Percentiles rank a stretch among this genome's conserved stretches.
phyloP scores from a whole-genome alignment of 202 grass and related monocot species.

The Setaria viridis region DNA sequence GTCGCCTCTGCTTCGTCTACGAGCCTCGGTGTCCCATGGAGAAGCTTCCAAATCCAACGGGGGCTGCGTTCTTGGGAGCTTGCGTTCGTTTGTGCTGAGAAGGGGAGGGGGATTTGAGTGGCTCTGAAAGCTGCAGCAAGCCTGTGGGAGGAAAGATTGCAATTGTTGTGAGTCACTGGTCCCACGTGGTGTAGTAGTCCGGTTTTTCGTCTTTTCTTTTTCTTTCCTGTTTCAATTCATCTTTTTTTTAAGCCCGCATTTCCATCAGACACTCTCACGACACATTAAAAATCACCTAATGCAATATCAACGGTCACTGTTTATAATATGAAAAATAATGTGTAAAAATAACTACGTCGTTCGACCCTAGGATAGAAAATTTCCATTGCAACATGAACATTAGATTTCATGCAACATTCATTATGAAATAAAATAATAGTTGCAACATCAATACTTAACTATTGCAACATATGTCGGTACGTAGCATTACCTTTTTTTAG shows the following conservation, averaged over 20 bases:
- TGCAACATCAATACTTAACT: too few species aligned
- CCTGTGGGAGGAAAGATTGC: constrained; percentile 31
- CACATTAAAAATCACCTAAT: too few species aligned
- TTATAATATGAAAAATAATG: too few species aligned
- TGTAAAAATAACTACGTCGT: too few species aligned
- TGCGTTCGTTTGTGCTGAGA: constrained; percentile 23
- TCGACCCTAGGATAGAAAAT: too few species aligned
- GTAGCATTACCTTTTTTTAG: neutral
- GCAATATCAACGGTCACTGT: too few species aligned
- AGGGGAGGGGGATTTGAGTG: constrained; percentile 55
- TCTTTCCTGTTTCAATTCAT: neutral
- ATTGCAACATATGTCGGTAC: too few species aligned
- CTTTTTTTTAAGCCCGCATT: too few species aligned
- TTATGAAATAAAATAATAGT: too few species aligned
- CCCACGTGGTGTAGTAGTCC: constrained; percentile 16
- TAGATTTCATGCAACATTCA: too few species aligned
- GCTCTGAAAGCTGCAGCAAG: constrained; percentile 54
- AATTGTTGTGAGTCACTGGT: neutral
- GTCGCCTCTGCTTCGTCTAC: constrained; percentile 29
- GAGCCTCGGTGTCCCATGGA: constrained; percentile 45
- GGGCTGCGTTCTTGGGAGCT: constrained; percentile 28
- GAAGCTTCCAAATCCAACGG: constrained; percentile 49
- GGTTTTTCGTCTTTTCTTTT: constrained; percentile 28
- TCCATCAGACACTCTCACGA: too few species aligned
- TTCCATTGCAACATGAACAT: too few species aligned